Base-by-base conservation (phyloP, 1,139 yeast species). In the Taphrina confusa region DNA sequence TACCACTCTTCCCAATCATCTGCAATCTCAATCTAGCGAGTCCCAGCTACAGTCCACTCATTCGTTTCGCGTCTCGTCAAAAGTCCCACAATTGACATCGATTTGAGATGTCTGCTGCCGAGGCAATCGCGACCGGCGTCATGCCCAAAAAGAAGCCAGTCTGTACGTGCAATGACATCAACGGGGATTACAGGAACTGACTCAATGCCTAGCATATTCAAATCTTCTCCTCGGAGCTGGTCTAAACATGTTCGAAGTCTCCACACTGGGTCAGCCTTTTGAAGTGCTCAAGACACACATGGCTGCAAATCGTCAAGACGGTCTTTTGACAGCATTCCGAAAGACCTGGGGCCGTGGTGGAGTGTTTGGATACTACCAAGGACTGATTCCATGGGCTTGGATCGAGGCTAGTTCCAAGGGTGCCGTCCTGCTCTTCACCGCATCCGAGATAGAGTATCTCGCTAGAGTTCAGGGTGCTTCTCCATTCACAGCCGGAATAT, bases 351-450 rank as follows among this genome's bases (percentile, higher is more conserved):
- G 92, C 25, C 84, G 98, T 70, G 98, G 98, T 65, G 98, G 97
- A 58, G 69, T 85, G 23, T 73, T 82, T 28, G 98, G 97, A 0
- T 92, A 91, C 75, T 92, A 91, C 76, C 98, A 92, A 73, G 98
- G 98, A 25, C 79, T 92, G 72, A 91, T 92, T 66, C 98, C 98
- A 44, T 92, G 98, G 98, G 98, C 97, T 1, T 91, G 97, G 97
- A 87, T 92, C 68, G 98, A 92, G 75, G 98, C 97, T n/a, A 87
- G 96, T 22, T 92, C 98, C 49, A 92, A 92, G 73, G 98, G 98
- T 72, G 97, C 97, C 2, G 96, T 91, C n/a, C 78, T 92, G 63
- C 79, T 92, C 68, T 94, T 92, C 68, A 97, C 91, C 25, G 85
- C 95, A 56, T 84, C 95, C 34, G 98, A 92, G 72, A 86, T 90